phyloP scores from a whole-genome alignment of 495 filamentous ascomycete genomes.

The Trichoderma asperelloides region DNA sequence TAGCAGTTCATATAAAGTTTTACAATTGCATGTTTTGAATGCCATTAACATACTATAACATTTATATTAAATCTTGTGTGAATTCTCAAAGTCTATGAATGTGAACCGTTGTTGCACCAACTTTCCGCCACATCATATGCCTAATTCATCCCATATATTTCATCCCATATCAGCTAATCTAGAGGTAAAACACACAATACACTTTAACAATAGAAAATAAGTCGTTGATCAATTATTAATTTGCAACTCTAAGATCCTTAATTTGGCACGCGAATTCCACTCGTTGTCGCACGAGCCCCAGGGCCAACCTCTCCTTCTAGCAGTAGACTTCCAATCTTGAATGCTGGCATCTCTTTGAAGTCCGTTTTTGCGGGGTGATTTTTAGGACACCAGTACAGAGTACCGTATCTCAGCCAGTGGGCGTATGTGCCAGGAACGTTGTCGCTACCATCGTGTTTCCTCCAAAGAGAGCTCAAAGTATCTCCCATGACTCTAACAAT shows the following conservation, averaged over 20 bases:
- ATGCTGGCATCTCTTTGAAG: conserved; percentile 27
- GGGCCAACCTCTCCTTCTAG: conserved; percentile 12
- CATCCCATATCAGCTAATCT: too few species aligned
- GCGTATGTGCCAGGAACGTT: conserved; percentile 36
- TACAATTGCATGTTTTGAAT: too few species aligned
- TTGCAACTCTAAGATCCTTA: not conserved
- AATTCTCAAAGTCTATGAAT: too few species aligned
- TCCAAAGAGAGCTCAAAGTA: conserved; percentile 40
- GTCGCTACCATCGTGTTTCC: conserved; percentile 36
- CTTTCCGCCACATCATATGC: too few species aligned
- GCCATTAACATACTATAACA: too few species aligned
- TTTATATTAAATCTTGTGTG: too few species aligned
- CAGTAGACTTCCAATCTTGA: conserved; percentile 31
- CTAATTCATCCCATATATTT: too few species aligned
- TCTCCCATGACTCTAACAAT: conserved; percentile 35
- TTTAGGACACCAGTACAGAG: conserved; percentile 30
- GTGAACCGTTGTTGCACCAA: too few species aligned
- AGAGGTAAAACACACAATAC: too few species aligned
- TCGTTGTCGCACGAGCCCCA: not conserved
- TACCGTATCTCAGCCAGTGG: conserved; percentile 37
- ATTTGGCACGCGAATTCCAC: not conserved
- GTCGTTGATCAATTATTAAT: too few species aligned
- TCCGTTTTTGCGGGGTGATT: conserved; percentile 23
- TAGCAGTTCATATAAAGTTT: too few species aligned
- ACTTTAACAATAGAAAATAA: too few species aligned